Evolutionary conservation across 192 early-diverging fungal species (phyloP), one percentile per base, ranked within the genome.

Genomic region (Gonapodya prolifera): DNA sequence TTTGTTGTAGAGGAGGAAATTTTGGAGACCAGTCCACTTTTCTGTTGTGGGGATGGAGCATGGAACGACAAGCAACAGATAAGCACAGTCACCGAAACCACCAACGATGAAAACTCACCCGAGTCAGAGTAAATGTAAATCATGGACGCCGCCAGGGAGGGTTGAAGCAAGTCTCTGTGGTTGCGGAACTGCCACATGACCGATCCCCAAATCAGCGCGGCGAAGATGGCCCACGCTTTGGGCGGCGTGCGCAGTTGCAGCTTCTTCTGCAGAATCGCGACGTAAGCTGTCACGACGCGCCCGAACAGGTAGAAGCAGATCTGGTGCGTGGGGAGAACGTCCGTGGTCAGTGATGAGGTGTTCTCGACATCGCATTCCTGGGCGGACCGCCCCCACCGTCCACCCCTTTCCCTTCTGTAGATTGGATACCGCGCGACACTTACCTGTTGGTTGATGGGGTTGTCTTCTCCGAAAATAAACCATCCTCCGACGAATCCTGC

Each of bases 141-240:
- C 97, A 98, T 98, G 30, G 94, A 96, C 36, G 91, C 87, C 83
- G 92, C 91, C 34, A 98, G 86, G n/a, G 94, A 95, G 30, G 92
- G 88, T 83, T 97, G 95, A 70, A 98, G 88, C 2, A 90, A 88
- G 75, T 94, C 91, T 71, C 91, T 89, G 83, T 98, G 90, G 76
- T 96, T 88, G 74, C 91, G 85, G 89, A 98, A 98, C 75, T 95
- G 86, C 88, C 92, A 96, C 97, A 98, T 96, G 34, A 97, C 95
- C 32, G 90, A 84, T 1, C 95, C 97, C 97, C 97, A 98, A 33
- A 91, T 87, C 8, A 96, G 75, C 2, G 95, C 94, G n/a, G 95
- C 94, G 86, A 98, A 98, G 23, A 96, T 81, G 1, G 94, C 89
- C 86, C 93, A 98, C 0, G 94, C 89, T 75, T 92, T 85, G 32